phyloP scores from a whole-genome alignment of 1,284 basidiomycete genomes.

The Baeospora myosura region DNA sequence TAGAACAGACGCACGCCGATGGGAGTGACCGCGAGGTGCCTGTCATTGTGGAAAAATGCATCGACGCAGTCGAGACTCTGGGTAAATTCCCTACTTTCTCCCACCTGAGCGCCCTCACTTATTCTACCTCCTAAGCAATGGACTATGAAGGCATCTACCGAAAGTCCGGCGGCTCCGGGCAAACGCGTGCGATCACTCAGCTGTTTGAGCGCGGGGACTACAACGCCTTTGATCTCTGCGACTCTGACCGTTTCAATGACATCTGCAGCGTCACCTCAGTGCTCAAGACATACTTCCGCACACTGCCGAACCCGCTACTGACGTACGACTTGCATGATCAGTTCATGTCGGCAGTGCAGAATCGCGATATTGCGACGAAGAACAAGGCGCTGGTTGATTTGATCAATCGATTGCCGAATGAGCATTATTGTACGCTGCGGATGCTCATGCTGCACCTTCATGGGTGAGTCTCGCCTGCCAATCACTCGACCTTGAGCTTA shows the following conservation, averaged over 20 bases:
- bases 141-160: slow-evolving; percentile 96
- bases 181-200: slow-evolving; percentile 89
- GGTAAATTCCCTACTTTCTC: slow-evolving; percentile 42
- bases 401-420: slow-evolving; percentile 72
- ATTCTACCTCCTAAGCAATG: slow-evolving; percentile 51
- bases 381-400: slow-evolving; percentile 60
- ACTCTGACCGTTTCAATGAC: slow-evolving; percentile 91
- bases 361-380: slow-evolving; percentile 60
- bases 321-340: slow-evolving; percentile 89
- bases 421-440: slow-evolving; percentile 84
- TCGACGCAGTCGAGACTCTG: slow-evolving; percentile 80
- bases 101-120: slow-evolving; percentile 4
- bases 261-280: slow-evolving; percentile 95
- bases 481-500: slow-evolving; percentile 7
- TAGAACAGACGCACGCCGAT: slow-evolving; percentile 79
- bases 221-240: slow-evolving; percentile 78
- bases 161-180: slow-evolving; percentile 90
- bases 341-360: slow-evolving; percentile 72
- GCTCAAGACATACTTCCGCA: slow-evolving; percentile 94
- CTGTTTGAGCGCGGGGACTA: slow-evolving; percentile 93
- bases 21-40: slow-evolving; percentile 66
- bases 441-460: slow-evolving; percentile 84
- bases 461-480: slow-evolving; percentile 39
- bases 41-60: slow-evolving; percentile 91
- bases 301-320: slow-evolving; percentile 83